phyloP scores from a whole-genome alignment of 1,284 basidiomycete species.

The Boletus sp. region DNA sequence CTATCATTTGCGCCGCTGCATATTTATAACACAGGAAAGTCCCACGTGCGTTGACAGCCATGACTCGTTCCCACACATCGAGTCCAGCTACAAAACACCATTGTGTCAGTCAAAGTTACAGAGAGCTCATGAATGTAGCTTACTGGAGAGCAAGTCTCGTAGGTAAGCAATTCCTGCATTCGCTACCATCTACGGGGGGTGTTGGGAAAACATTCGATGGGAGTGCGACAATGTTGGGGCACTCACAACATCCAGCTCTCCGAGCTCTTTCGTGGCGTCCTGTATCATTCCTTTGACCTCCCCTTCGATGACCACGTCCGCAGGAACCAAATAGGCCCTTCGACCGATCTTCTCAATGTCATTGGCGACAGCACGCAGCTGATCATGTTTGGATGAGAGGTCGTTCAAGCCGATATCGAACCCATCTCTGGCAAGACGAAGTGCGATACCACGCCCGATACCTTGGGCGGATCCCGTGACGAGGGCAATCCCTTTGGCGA shows the following conservation, averaged over 20 bases:
- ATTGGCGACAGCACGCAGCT: constrained; percentile 4
- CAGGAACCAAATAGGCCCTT: constrained; percentile 14
- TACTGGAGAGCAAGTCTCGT: constrained; percentile 5
- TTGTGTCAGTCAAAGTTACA: background rate
- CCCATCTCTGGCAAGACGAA: constrained; percentile 19
- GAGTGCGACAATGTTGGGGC: no score
- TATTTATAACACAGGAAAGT: constrained; percentile 36
- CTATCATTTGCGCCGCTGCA: constrained; percentile 36
- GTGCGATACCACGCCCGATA: constrained; percentile 15
- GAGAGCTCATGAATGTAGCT: background rate
- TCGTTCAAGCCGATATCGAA: constrained; percentile 21
- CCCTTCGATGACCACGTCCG: constrained; percentile 5
- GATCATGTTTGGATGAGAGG: constrained; percentile 13
- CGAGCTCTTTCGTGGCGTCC: constrained; percentile 1
- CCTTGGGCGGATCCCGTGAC: constrained; percentile 22
- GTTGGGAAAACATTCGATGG: no score
- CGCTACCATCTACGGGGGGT: constrained; percentile 14
- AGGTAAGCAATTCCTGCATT: constrained; percentile 10
- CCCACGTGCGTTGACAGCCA: constrained; percentile 32
- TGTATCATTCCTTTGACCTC: no score
- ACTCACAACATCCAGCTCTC: constrained; percentile 17
- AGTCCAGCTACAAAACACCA: constrained; percentile 15
- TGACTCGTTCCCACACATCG: constrained; percentile 25
- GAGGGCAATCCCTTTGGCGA: constrained; percentile 16
- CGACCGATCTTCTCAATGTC: constrained; percentile 19